Evolutionary conservation across 1,139 yeast species (phyloP), one percentile per base, ranked within the genome.

Genomic region (Blastobotrys capitulatus): DNA sequence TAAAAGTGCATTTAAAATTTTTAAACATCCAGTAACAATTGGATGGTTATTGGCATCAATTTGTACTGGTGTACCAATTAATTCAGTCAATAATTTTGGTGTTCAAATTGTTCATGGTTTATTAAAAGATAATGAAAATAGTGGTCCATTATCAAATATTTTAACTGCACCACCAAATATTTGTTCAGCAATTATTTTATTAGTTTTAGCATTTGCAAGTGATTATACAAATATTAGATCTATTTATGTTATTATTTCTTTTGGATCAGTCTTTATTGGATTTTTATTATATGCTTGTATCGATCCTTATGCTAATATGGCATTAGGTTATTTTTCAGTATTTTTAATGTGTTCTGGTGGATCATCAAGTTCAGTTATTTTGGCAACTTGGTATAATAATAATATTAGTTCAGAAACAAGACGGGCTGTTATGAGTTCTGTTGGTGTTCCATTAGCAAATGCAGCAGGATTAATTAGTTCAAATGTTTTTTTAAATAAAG

Each of bases 91-190:
- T 54, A 73, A 72, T 57, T 75, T 77, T 76, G 73, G 75, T 53
- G 79, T 83, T 47, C 77, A 79, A 46, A 78, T 78, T 53, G 74
- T 78, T 53, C 68, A 66, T 43, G 70, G 75, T 49, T 68, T 79
- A 70, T 82, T 82, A 5, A 36, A 29, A n/a, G n/a, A 10, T 26
- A 27, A 19, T 22, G 76, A 80, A 4, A 29, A 29, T 13, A 29
- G 32, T 29, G 80, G 73, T 25, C 22, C 42, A 12, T 60, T 68
- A 54, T 78, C 82, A 12, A 77, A 78, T 59, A 72, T 75, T 54
- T 78, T 75, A 57, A 77, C 82, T 0, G 77, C 78, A 27, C 79
- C 79, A 49, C 83, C 83, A 22, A 78, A 80, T 73, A 64, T 78
- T 36, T 68, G 72, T 53, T 81, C 82, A 1, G 79, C 80, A 45